Base-by-base conservation (phyloP, 441 rosid species). In the Hura crepitans region DNA sequence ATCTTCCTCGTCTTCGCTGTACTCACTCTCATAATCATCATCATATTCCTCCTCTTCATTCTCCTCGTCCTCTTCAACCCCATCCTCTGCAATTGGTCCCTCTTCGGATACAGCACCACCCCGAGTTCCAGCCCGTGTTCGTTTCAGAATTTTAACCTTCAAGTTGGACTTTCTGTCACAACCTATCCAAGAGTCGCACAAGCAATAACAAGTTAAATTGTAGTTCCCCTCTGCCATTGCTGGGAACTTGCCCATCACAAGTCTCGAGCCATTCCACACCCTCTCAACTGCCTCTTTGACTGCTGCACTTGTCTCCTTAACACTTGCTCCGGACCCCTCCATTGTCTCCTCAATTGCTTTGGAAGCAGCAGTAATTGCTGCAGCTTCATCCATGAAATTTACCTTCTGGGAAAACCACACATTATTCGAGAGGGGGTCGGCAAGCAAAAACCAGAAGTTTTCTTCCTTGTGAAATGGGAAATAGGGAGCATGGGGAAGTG, bases 391-490 rank as follows among this genome's bases (percentile, higher is more conserved):
- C 96, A 95, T 80, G 86, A 92, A 95, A 76, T 85, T 92, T n/a
- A 92, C 91, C 87, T 92, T 95, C 73, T 95, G 96, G 69, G 89
- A 95, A 75, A 90, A 95, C 99, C 99, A 95, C 5, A 89, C 92
- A 53, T 85, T 86, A 70, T 92, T 92, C 43, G 97, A 85, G 74
- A 70, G 80, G 6, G 87, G 23, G 61, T 95, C 98, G 0, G 93
- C 99, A 12, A 95, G 93, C 66, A 94, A 85, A 77, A 94, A 80
- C 97, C 99, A 90, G 81, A 84, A 92, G 71, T 88, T 95, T 72
- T 94, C 99, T 77, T 94, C 97, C 84, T 92, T 95, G 87, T 86
- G 93, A 69, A 92, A 92, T 35, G 97, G 99, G 83, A 80, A 95
- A 81, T 63, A 65, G 0, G 97, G 97, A n/a, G 93, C 80, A n/a